A percentile compares a stretch with the other conserved stretches of the same genome.
Conservation (phyloP, 202 grass and related monocot genomes). For the Brachypodium distachyon region DNA sequence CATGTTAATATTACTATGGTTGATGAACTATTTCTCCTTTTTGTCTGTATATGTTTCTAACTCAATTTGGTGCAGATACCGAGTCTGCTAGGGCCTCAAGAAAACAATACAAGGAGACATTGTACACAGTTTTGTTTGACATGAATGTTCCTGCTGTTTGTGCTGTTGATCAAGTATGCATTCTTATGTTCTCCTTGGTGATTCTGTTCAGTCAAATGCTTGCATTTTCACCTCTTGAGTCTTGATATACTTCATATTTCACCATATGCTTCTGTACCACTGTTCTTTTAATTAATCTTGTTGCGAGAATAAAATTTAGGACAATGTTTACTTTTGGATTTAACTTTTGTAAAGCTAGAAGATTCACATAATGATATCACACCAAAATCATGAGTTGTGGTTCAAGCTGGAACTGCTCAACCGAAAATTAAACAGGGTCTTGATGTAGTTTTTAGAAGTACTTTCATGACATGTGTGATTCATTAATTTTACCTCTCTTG, state of each 20-base stretch:
- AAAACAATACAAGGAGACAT: conserved; percentile 71
- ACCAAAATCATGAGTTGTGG: not conserved
- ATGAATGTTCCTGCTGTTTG: conserved; percentile 96
- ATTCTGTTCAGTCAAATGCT: not conserved
- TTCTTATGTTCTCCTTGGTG: not conserved
- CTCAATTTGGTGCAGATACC: conserved; percentile 58
- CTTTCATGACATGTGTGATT: not conserved
- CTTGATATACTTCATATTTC: not conserved
- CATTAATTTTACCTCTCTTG: not conserved
- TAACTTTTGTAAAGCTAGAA: not conserved
- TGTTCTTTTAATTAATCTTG: not conserved
- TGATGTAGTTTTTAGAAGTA: not conserved
- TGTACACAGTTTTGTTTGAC: conserved; percentile 84
- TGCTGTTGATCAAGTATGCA: conserved; percentile 73
- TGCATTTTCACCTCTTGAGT: not conserved
- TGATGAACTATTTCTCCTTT: not conserved
- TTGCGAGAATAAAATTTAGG: not conserved
- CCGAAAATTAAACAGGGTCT: not conserved
- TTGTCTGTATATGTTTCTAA: not conserved
- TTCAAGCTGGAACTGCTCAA: not conserved
- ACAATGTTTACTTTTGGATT: not conserved
- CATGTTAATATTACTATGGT: not conserved
- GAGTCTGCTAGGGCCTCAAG: conserved; percentile 87
- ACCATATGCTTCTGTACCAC: not conserved
- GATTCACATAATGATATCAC: not conserved